phyloP scores from a whole-genome alignment of 352 stramenopile genomes.

The Pythium oligandrum region DNA sequence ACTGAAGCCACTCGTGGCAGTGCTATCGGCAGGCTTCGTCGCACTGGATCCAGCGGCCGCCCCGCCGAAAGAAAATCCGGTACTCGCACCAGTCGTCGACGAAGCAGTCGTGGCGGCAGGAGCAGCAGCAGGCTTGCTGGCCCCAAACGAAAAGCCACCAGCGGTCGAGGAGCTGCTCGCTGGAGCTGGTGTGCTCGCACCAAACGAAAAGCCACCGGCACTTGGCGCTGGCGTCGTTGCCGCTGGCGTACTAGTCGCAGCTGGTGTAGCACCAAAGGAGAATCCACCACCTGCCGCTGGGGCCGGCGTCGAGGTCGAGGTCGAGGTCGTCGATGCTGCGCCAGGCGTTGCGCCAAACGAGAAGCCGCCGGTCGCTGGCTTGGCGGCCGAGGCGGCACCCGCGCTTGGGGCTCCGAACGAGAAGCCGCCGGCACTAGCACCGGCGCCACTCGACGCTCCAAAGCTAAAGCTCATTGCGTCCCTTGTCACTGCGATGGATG shows the following conservation, averaged over 20 bases:
- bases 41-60: not conserved
- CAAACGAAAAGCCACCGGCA: conserved; percentile 10
- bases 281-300: conserved; percentile 28
- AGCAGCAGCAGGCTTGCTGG: not conserved
- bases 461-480: conserved; percentile 16
- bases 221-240: conserved; percentile 12
- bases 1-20: conserved; percentile 11
- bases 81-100: not conserved
- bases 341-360: conserved; percentile 24
- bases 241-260: conserved; percentile 14
- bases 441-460: conserved; percentile 3
- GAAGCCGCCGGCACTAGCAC: conserved; percentile 17
- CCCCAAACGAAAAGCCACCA: conserved; percentile 11
- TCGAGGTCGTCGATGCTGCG: not conserved
- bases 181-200: not conserved
- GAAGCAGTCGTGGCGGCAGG: not conserved
- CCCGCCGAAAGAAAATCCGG: conserved; percentile 13
- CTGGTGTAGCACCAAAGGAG: conserved; percentile 29
- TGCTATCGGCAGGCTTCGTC: not conserved
- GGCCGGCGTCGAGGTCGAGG: conserved; percentile 10
- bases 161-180: not conserved
- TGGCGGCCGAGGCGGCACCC: conserved; percentile 9
- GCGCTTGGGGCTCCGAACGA: conserved; percentile 19
- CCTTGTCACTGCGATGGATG: not conserved
- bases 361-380: conserved; percentile 22